Base-by-base conservation (phyloP, 129 eudicot genomes). In the Lactuca saligna region DNA sequence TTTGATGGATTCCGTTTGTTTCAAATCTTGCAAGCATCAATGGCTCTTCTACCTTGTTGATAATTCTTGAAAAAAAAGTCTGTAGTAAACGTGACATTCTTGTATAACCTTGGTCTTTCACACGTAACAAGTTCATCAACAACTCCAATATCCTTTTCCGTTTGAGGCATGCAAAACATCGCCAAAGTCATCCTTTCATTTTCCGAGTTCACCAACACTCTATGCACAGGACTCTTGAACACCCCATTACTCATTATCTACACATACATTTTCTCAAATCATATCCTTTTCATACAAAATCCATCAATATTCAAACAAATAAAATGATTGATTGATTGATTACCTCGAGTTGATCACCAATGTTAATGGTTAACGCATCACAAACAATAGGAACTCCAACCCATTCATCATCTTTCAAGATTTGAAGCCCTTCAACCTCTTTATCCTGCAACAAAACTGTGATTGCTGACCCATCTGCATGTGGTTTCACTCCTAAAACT, bases 321-420 rank as follows among this genome's bases (percentile, higher is more conserved):
- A n/a, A n/a, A n/a, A n/a, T n/a, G n/a, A n/a, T n/a, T n/a, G n/a
- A n/a, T n/a, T n/a, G 3, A 41, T 42, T 42, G 13, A 51, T 53
- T 83, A 88, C 96, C 96, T 86, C 89, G 7, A 75, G 10, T 41
- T 74, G 83, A 60, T 89, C 96, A 9, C 96, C 96, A 31, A 70
- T 73, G 29, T 81, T 83, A 15, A 89, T 69, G 25, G 83, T 38
- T 39, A 86, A 42, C 29, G 89, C 84, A 59, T 76, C 31, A 13
- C 75, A 87, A 34, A 74, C 48, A 16, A 76, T 58, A 6, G 86
- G 86, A 51, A 86, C 89, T 15, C 39, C 50, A 53, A 62, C 64
- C 94, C 96, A 89, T 25, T 80, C 60, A 63, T 60, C 74, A 53
- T 80, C 78, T 69, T 73, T 84, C 54, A 81, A 59, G 7, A 82